A percentile compares a stretch with the other conserved stretches of the same genome.
Evolutionary conservation across 1,139 yeast species (phyloP).

Genomic region (Nakaseomyces kungkrabaensis): DNA sequence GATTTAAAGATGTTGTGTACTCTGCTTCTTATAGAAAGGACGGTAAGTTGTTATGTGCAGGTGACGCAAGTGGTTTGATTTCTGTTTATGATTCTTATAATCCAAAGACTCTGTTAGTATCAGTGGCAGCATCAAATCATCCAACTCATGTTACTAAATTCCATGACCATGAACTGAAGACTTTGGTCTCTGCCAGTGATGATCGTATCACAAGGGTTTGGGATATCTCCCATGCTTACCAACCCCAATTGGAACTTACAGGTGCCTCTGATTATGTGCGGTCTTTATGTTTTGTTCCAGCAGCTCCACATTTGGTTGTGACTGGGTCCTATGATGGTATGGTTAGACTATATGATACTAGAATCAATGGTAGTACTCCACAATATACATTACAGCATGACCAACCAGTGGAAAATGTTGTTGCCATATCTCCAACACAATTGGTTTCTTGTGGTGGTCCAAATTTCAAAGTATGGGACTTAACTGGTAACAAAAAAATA

Average conservation of each 20-base stretch:
- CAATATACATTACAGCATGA: slow-evolving; percentile 42
- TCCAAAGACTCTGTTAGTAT: slow-evolving; percentile 70
- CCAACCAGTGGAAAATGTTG: slow-evolving; percentile 82
- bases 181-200: slow-evolving; percentile 81
- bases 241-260: slow-evolving; percentile 51
- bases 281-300: slow-evolving; percentile 67
- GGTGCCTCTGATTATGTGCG: slow-evolving; percentile 88
- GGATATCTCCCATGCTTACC: slow-evolving; percentile 74
- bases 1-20: slow-evolving; percentile 87
- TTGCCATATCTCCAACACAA: slow-evolving; percentile 71
- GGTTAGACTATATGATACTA: slow-evolving; percentile 77
- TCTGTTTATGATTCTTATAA: slow-evolving; percentile 72
- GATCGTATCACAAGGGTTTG: slow-evolving; percentile 79
- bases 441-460: slow-evolving; percentile 84
- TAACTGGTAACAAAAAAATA: slow-evolving; percentile 50
- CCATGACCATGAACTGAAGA: slow-evolving; percentile 54
- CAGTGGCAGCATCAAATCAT: slow-evolving; percentile 70
- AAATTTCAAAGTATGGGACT: slow-evolving; percentile 82
- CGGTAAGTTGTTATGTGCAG: slow-evolving; percentile 83
- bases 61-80: slow-evolving; percentile 81
- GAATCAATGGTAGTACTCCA: slow-evolving; percentile 41
- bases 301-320: slow-evolving; percentile 50
- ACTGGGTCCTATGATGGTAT: slow-evolving; percentile 92
- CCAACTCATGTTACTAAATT: slow-evolving; percentile 91
- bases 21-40: slow-evolving; percentile 40